phyloP scores from a whole-genome alignment of 192 early-diverging fungal species.

The Backusella australiensis region DNA sequence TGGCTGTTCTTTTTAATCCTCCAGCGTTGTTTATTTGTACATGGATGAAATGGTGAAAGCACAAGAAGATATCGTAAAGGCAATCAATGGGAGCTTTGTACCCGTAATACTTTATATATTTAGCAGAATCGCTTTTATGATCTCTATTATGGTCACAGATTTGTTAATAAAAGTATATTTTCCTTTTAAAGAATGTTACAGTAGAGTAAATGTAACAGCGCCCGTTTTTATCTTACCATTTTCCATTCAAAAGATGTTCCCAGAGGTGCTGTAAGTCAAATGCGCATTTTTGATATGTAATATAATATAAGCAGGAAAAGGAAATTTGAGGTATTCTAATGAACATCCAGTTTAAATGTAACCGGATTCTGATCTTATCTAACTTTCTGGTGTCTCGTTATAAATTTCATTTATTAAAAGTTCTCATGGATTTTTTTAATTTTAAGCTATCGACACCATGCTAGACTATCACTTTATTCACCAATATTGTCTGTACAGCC shows the following conservation, averaged over 20 bases:
- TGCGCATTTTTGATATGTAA: not conserved
- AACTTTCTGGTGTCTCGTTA: not conserved
- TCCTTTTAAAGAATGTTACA: not conserved
- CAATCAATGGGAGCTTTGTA: too few species aligned
- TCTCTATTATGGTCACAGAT: not conserved
- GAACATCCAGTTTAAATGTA: not conserved
- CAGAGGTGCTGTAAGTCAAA: not conserved
- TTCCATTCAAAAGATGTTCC: not conserved
- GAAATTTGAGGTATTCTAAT: not conserved
- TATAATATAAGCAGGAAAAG: not conserved
- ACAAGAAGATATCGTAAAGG: too few species aligned
- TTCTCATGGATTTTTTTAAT: not conserved
- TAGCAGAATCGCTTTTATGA: too few species aligned
- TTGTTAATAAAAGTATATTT: not conserved
- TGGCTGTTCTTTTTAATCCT: too few species aligned
- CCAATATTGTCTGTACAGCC: not conserved
- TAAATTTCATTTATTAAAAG: not conserved
- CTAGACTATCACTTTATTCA: not conserved
- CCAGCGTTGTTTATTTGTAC: too few species aligned
- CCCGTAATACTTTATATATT: too few species aligned
- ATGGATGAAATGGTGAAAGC: too few species aligned
- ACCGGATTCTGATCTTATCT: not conserved
- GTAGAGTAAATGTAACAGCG: too few species aligned
- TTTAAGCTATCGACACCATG: not conserved
- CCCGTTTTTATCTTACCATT: not conserved